Evolutionary conservation across 371 early-diverging fungal species (phyloP), one percentile per base, ranked within the genome.

Genomic region (Batkoa obscura): DNA sequence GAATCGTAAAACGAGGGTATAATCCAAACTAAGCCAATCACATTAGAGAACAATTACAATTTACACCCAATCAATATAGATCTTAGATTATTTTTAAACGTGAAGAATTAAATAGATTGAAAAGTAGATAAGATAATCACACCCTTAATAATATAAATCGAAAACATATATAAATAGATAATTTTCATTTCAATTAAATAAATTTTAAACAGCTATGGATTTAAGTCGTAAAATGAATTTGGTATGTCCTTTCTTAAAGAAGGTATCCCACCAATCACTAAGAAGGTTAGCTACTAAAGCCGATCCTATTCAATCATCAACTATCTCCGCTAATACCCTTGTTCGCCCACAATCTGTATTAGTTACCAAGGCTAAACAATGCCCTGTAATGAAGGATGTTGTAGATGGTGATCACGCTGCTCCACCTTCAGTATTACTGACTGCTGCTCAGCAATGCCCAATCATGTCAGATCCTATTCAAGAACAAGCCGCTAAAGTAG

Each of bases 341-440:
- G 67, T 63, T 42, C 58, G 66, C 50, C 69, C 73, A 30, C 70
- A 69, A 53, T 71, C 64, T 46, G 76, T 77, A 51, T 76, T 93
- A 15, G 64, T 88, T 62, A 72, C 64, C 51, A 79, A 80, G 72
- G 95, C 93, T 43, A 72, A 80, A 64, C 74, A 78, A 65, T 94
- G 95, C 64, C 95, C 95, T 34, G 82, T 94, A 45, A 90, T 94
- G 82, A 79, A 84, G 60, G 70, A 74, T 62, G 90, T 87, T 46
- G 72, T 90, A 55, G 76, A 80, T 59, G 95, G 65, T 66, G 68
- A 76, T n/a, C 15, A 30, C 30, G 23, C n/a, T 17, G 43, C 43
- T 5, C 38, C 55, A 6, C 17, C 41, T 15, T 50, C 55, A n/a
- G 50, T 50, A 38, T 41, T 39, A 50, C 43, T 52, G 48, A 50